Base-by-base conservation (phyloP, 2,329 filamentous ascomycete species). In the Alternaria dauci region DNA sequence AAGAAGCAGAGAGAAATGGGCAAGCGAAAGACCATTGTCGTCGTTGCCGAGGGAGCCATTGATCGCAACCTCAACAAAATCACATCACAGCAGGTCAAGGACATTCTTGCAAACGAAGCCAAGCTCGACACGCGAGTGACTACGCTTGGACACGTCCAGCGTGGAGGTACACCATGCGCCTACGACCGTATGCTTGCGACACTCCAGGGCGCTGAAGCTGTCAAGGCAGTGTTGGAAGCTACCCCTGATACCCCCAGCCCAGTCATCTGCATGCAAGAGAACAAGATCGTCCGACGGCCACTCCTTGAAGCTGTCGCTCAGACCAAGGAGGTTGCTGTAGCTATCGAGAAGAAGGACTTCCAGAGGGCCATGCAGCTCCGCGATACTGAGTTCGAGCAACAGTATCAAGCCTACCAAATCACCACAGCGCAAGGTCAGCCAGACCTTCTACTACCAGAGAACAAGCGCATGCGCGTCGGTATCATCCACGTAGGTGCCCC, bases 401-500 rank as follows among this genome's bases (percentile, higher is more conserved):
- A 97, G 80, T 94, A 94, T 80, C 86, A 88, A 61, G 94, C 93
- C 2, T 99, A 96, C 78, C 87, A 93, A 78, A 94, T 95, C 77
- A 98, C 94, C 0, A 96, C 94, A 12, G 90, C 92, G 14, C 91
- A 93, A 18, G 87, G 92, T 69, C 86, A 94, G 50, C 88, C 91
- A 34, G 83, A 87, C 52, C 82, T 90, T 70, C 81, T 87, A 54
- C 81, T 97, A 23, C 88, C 92, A 0, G 82, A 88, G 58, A 85
- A 90, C 53, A 90, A 94, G 91, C 88, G 90, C 69, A 93, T 98
- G 92, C 89, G 89, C 68, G 92, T 99, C 72, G 95, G 93, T 50
- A 97, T 99, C 74, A 92, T 99, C 80, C 96, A 98, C 73, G 94
- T 98, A 25, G 95, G 95, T 72, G 95, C 95, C 12, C 95, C 95